Percentiles rank a stretch among this genome's conserved stretches.
Conservation (phyloP, 306 rosid genomes). For the Citrullus colocynthis region DNA sequence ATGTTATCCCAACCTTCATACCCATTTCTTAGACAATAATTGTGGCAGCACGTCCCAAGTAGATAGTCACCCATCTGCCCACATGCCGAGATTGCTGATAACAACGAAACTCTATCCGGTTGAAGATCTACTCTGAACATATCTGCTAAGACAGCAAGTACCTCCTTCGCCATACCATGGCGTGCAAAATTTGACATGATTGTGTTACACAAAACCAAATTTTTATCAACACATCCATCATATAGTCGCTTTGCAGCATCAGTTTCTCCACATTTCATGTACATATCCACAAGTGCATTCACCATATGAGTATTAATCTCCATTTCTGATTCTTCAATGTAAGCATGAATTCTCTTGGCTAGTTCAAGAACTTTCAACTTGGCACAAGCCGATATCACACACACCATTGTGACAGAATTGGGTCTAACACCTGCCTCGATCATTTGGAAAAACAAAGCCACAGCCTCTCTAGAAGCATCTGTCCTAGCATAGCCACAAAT, state of each 20-base stretch:
- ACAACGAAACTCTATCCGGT: conserved; percentile 55
- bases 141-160: conserved; percentile 27
- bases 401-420: conserved; percentile 52
- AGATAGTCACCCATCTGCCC: conserved; percentile 44
- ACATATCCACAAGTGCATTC: conserved; percentile 70
- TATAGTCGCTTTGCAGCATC: conserved; percentile 34
- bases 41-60: conserved; percentile 50
- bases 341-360: conserved; percentile 34
- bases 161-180: conserved; percentile 37
- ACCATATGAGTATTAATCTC: conserved; percentile 37
- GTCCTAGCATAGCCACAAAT: conserved; percentile 59
- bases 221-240: conserved; percentile 29
- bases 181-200: conserved; percentile 60
- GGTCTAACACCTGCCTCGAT: conserved; percentile 38
- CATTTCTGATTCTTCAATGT: conserved; percentile 32
- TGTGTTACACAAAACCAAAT: conserved; percentile 65
- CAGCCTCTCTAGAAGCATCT: conserved; percentile 35
- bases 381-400: conserved; percentile 67
- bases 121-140: conserved; percentile 36
- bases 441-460: conserved; percentile 62
- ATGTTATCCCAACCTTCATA: conserved; percentile 55
- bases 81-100: conserved; percentile 49
- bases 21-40: conserved; percentile 51
- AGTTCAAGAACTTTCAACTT: conserved; percentile 57
- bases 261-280: conserved; percentile 60